Conservation (phyloP, 495 filamentous ascomycete species). For the Talaromyces nanjingensis region DNA sequence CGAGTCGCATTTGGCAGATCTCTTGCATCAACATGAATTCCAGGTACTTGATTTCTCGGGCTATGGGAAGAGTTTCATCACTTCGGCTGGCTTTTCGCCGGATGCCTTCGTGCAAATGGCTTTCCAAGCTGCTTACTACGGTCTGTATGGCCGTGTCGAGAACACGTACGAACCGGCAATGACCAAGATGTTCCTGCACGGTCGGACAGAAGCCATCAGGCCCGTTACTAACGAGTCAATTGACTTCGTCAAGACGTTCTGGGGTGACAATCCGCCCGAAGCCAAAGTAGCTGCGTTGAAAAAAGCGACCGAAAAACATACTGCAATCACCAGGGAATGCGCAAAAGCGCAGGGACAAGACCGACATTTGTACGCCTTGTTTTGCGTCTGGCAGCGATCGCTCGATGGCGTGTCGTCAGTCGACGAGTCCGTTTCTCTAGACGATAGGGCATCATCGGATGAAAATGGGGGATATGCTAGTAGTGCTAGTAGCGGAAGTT, state of each 20-base stretch:
- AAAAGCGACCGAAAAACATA: constrained; percentile 77
- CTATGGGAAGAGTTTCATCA: constrained; percentile 97
- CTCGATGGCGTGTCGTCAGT: constrained; percentile 62
- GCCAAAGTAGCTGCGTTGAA: constrained; percentile 78
- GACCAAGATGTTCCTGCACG: constrained; percentile 91
- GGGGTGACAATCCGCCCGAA: constrained; percentile 78
- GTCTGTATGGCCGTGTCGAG: constrained; percentile 88
- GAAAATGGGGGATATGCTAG: constrained; percentile 7
- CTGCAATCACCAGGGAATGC: constrained; percentile 73
- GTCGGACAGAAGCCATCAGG: constrained; percentile 88
- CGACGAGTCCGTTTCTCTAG: constrained; percentile 16
- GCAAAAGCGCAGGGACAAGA: constrained; percentile 91
- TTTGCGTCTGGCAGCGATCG: constrained; percentile 88
- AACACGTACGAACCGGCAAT: constrained; percentile 97
- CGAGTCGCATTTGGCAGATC: constrained; percentile 86
- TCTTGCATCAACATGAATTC: constrained; percentile 97
- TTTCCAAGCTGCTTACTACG: constrained; percentile 97
- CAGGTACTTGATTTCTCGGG: constrained; percentile 79
- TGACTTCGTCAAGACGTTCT: constrained; percentile 89
- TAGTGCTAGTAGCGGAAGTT: constrained; percentile 7
- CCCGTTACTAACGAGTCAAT: constrained; percentile 74
- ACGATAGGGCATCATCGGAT: not conserved
- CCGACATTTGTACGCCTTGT: constrained; percentile 87
- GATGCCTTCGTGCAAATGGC: constrained; percentile 99
- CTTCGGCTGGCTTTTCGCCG: constrained; percentile 90